These are phyloP conservation scores for Eutypella sp. DNA, from an alignment of 2,329 filamentous ascomycete species.

Conservation along the genomic window DNA sequence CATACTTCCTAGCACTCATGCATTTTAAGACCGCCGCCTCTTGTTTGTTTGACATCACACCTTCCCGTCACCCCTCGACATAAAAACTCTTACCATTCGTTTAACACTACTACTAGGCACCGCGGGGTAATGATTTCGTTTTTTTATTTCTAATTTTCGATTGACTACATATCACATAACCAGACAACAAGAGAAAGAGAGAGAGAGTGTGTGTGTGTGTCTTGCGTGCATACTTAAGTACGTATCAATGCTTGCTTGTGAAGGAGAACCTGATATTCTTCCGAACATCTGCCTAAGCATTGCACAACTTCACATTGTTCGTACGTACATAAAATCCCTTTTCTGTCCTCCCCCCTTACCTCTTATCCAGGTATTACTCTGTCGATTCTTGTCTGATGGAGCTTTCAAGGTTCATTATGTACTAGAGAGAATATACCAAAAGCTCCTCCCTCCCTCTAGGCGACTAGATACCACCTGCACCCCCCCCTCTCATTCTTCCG, in stretches of 20 bases:
- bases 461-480: not conserved
- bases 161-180: not conserved
- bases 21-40: not conserved
- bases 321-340: not conserved
- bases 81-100: slow-evolving; percentile 1
- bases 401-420: not conserved
- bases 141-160: too few relatives aligned
- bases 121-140: not conserved
- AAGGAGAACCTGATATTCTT: not conserved
- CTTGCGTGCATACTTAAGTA: too few relatives aligned
- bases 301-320: not conserved
- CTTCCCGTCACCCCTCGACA: not conserved
- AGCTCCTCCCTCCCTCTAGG: too few relatives aligned
- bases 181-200: not conserved
- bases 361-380: not conserved
- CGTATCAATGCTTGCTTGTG: too few relatives aligned
- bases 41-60: slow-evolving; percentile 1
- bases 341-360: not conserved
- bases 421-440: too few relatives aligned
- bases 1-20: not conserved
- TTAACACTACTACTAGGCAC: too few relatives aligned
- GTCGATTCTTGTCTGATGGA: not conserved
- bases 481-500: too few relatives aligned
- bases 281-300: not conserved
- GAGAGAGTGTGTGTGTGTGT: too few relatives aligned